Conservation (phyloP, 2,329 filamentous ascomycete genomes). For the Diaporthe aspalathi region DNA sequence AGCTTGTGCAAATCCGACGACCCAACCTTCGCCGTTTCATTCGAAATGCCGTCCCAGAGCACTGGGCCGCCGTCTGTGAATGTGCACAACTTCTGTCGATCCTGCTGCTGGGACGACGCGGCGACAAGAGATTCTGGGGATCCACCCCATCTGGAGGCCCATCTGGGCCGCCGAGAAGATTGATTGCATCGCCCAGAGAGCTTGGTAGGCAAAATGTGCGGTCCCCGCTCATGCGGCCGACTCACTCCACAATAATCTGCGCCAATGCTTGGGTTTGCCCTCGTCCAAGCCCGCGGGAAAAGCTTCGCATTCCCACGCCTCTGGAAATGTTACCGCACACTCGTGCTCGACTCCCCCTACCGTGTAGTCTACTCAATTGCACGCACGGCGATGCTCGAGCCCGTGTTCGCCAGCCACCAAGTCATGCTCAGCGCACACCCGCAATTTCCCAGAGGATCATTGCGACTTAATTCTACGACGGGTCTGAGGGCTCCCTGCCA, state of each 20-base stretch:
- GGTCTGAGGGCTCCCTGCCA: neutral
- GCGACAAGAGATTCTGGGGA: neutral
- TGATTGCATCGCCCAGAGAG: slow-evolving; percentile 17
- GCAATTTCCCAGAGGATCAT: neutral
- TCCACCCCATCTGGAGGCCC: neutral
- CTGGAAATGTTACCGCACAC: slow-evolving; percentile 13
- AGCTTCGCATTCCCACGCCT: slow-evolving; percentile 19
- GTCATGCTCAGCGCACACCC: slow-evolving; percentile 16
- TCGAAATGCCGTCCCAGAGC: slow-evolving; percentile 23
- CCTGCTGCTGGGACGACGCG: neutral
- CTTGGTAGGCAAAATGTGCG: slow-evolving; percentile 7
- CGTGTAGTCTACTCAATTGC: too few relatives aligned
- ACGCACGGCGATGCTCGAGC: slow-evolving; percentile 24
- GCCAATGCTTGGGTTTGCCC: slow-evolving; percentile 21
- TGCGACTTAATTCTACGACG: slow-evolving; percentile 11
- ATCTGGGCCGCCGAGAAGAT: slow-evolving; percentile 1
- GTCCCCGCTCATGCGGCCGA: slow-evolving; percentile 15
- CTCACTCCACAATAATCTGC: slow-evolving; percentile 18
- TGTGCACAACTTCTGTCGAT: neutral
- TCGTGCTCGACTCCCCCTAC: too few relatives aligned
- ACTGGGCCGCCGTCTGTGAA: slow-evolving; percentile 2
- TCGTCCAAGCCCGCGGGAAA: slow-evolving; percentile 1
- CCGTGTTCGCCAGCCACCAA: slow-evolving; percentile 8
- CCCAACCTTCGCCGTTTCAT: slow-evolving; percentile 25
- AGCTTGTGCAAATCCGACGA: slow-evolving; percentile 11